Percentiles rank a stretch among this genome's conserved stretches.
These are phyloP conservation scores for Backusella parvicylindrica DNA, from an alignment of 192 early-diverging fungal species.

Conservation along the genomic window DNA sequence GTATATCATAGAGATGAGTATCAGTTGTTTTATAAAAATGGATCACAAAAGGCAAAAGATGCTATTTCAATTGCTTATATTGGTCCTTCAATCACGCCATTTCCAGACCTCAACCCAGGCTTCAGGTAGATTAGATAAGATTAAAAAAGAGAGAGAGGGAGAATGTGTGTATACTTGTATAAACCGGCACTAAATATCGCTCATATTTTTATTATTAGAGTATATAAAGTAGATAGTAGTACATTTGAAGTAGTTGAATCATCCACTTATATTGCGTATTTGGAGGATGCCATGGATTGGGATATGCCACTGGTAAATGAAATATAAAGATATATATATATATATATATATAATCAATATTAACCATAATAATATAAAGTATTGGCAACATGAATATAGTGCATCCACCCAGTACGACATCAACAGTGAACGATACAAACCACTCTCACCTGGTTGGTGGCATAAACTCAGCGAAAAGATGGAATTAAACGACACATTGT, in stretches of 20 bases:
- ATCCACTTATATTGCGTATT: slow-evolving; percentile 47
- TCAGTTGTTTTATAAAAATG: slow-evolving; percentile 45
- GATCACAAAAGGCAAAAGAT: slow-evolving; percentile 25
- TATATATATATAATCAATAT: not conserved
- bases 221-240: slow-evolving; percentile 50
- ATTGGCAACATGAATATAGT: slow-evolving; percentile 52
- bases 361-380: not conserved
- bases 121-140: slow-evolving; percentile 33
- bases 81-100: slow-evolving; percentile 50
- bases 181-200: not conserved
- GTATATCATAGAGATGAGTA: slow-evolving; percentile 41
- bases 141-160: not conserved
- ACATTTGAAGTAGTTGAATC: slow-evolving; percentile 51
- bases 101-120: slow-evolving; percentile 47
- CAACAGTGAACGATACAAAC: not conserved
- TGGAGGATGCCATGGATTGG: slow-evolving; percentile 39
- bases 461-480: slow-evolving; percentile 45
- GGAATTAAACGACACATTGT: slow-evolving; percentile 27
- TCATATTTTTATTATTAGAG: slow-evolving; percentile 25
- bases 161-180: not conserved
- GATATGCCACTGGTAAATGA: slow-evolving; percentile 21
- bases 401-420: slow-evolving; percentile 34
- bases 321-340: not conserved
- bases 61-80: slow-evolving; percentile 48
- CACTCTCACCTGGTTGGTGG: slow-evolving; percentile 50